Base-by-base conservation (phyloP, 768 basidiomycete genomes). In the Trametes elegans region DNA sequence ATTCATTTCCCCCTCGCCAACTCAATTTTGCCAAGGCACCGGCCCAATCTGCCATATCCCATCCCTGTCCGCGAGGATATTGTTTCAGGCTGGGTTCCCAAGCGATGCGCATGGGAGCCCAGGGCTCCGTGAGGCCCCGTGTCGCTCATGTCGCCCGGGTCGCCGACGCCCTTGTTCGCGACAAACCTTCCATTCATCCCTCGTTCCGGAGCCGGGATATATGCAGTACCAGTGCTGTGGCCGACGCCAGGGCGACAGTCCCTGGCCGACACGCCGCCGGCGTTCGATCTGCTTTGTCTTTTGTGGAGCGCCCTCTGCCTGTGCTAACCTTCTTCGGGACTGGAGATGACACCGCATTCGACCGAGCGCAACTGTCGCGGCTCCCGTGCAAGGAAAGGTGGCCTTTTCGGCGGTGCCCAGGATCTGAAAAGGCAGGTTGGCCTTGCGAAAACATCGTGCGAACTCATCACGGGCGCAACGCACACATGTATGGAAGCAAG, bases 1-100 rank as follows among this genome's bases (percentile, higher is more conserved):
- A 57, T 57, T 50, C 55, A 57, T 57, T 57, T 31, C 14, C 13
- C 42, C 38, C 49, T n/a, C n/a, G 19, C 42, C 28, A 44, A 49
- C 42, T 48, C 11, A 31, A 56, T 24, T 28, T 34, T 32, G 27
- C 39, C 47, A 29, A 43, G 42, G 28, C 31, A 38, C 28, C 46
- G 43, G 28, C 34, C 36, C 39, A 3, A 35, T 42, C n/a, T 24
- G 6, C 46, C 35, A 31, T 45, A 55, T 41, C 35, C 41, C 41
- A 38, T 13, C 43, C n/a, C 27, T 27, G 44, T 26, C 49, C 42
- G 49, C 21, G 32, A 42, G 27, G 35, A 44, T 39, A 13, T 39
- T 35, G 41, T 56, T 36, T 38, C 41, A 39, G 10, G 23, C 49
- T 21, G 32, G 38, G 31, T 29, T 39, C 34, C 27, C 27, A 36